Evolutionary conservation across 1,139 yeast species (phyloP), one percentile per base, ranked within the genome.

Genomic region (Lodderomyces theae): DNA sequence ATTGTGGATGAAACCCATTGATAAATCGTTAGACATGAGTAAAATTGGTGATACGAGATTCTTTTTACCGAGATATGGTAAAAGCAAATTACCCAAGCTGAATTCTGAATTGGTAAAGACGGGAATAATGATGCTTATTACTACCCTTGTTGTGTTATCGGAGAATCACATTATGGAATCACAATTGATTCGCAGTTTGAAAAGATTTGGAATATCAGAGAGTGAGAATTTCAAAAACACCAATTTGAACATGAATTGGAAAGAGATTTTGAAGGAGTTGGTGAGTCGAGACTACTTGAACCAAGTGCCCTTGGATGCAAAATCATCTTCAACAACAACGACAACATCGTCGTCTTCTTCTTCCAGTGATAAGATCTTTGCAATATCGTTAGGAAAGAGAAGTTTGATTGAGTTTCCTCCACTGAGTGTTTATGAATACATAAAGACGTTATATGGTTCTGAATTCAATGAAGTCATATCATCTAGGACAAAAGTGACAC

Each of bases 331-430:
- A n/a, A n/a, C n/a, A n/a, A n/a, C n/a, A n/a, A n/a, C n/a, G n/a
- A n/a, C n/a, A n/a, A n/a, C n/a, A n/a, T n/a, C n/a, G n/a, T n/a
- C n/a, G n/a, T 19, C 22, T 19, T 19, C 22, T 19, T 5, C 22
- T 19, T 19, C 22, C 8, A 19, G 53, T 13, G 58, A 53, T 13
- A 52, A 50, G 12, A 43, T 47, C 9, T 46, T 48, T 7, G 60
- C 57, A 35, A 69, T 63, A 47, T 49, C 56, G 3, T 47, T 72
- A 28, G 76, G 76, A 0, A 51, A 57, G 34, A 50, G 72, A 26
- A 57, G 69, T 3, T 41, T 63, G 19, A 54, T 56, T 28, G 77
- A 72, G 49, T 65, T 69, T 40, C 49, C 54, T 3, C 69, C 74
- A 0, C 44, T 50, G 5, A 48, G 62, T 16, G 59, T 69, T 37